Percentiles rank a stretch among this genome's conserved stretches.
These are phyloP conservation scores for Tetrapisispora taiwanensis DNA, from an alignment of 805 yeast genomes.

Conservation along the genomic window DNA sequence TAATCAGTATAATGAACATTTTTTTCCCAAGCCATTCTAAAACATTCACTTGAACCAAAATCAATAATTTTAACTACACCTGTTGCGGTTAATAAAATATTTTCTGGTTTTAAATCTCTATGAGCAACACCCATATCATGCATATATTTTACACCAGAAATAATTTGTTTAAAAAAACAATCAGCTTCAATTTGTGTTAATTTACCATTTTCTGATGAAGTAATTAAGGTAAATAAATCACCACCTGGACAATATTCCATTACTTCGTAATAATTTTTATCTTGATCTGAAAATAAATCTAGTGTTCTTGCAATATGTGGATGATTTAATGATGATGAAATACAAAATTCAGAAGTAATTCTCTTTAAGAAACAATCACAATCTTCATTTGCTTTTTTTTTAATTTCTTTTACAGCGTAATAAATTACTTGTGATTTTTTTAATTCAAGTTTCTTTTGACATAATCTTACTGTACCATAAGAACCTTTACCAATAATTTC, in stretches of 20 bases:
- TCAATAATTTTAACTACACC: constrained; percentile 78
- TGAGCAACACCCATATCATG: constrained; percentile 88
- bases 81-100: constrained; percentile 61
- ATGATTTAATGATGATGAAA: constrained; percentile 63
- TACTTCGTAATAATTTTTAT: constrained; percentile 74
- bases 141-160: constrained; percentile 78
- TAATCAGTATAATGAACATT: constrained; percentile 62
- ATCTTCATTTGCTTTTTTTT: constrained; percentile 47
- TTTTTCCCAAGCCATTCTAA: constrained; percentile 75
- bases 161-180: constrained; percentile 78
- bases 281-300: constrained; percentile 70
- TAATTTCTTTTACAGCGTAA: constrained; percentile 80
- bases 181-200: constrained; percentile 78
- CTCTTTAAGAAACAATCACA: constrained; percentile 60
- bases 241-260: constrained; percentile 84
- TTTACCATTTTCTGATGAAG: constrained; percentile 50
- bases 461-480: constrained; percentile 83
- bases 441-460: constrained; percentile 49
- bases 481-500: constrained; percentile 91
- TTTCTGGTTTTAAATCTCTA: constrained; percentile 91
- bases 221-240: constrained; percentile 64
- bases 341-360: constrained; percentile 73
- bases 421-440: constrained; percentile 39
- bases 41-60: constrained; percentile 79
- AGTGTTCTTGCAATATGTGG: constrained; percentile 65